phyloP scores from a whole-genome alignment of 148 eudicot species.

The Heliosperma pusillum region DNA sequence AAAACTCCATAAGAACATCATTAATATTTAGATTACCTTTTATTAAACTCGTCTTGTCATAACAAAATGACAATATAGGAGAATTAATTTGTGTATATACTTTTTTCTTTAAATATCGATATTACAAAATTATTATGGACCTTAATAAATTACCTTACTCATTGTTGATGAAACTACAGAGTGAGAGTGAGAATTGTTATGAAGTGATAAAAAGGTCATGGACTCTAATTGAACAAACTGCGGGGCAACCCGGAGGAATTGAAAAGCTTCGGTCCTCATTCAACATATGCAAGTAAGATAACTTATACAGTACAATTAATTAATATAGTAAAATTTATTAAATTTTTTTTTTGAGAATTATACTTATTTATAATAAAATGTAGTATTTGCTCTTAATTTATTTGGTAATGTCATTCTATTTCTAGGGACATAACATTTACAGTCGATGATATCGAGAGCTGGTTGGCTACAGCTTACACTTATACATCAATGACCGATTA shows the following conservation, averaged over 20 bases:
- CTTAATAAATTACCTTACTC: too few relatives aligned
- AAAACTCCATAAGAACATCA: too few relatives aligned
- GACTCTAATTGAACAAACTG: conserved; percentile 63
- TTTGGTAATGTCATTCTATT: background rate
- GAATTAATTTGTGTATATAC: too few relatives aligned
- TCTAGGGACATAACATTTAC: conserved; percentile 31
- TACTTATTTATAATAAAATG: too few relatives aligned
- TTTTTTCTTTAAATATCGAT: too few relatives aligned
- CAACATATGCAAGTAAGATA: conserved; percentile 70
- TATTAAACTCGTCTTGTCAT: too few relatives aligned
- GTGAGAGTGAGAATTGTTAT: conserved; percentile 78
- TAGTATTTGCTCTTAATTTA: too few relatives aligned
- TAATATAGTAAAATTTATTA: too few relatives aligned
- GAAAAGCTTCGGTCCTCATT: conserved; percentile 67
- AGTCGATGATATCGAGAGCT: conserved; percentile 29
- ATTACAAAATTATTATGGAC: too few relatives aligned
- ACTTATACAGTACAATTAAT: background rate
- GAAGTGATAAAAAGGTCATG: conserved; percentile 79
- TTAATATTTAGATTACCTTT: too few relatives aligned
- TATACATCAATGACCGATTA: conserved; percentile 85
- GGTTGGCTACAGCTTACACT: conserved; percentile 52
- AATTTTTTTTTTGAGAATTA: too few relatives aligned
- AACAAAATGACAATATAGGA: too few relatives aligned
- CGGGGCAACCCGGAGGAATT: conserved; percentile 44
- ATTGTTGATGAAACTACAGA: conserved; percentile 28